A percentile compares a stretch with the other conserved stretches of the same genome.
These are phyloP conservation scores for Aspergillus egyptiacus DNA, from an alignment of 495 filamentous ascomycete genomes.

Conservation along the genomic window DNA sequence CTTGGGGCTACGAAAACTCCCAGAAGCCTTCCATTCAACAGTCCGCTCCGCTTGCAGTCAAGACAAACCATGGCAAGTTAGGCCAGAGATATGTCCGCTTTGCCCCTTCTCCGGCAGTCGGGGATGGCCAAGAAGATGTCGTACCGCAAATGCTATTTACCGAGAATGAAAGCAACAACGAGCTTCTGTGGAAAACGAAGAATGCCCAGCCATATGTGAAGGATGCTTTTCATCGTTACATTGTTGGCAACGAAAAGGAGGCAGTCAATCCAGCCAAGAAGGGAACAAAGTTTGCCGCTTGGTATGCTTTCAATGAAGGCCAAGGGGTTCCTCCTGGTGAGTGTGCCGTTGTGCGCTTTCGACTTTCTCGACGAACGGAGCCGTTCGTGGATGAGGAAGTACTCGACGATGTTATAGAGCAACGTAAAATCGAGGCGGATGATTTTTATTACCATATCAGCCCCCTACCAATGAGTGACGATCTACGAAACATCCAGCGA, in stretches of 20 bases:
- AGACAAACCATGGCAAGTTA: slow-evolving; percentile 67
- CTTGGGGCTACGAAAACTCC: slow-evolving; percentile 71
- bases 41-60: slow-evolving; percentile 56
- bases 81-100: slow-evolving; percentile 80
- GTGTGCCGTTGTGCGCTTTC: slow-evolving; percentile 92
- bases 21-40: slow-evolving; percentile 70
- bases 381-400: slow-evolving; percentile 83
- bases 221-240: slow-evolving; percentile 86
- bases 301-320: slow-evolving; percentile 86
- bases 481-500: slow-evolving; percentile 89
- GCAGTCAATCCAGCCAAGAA: slow-evolving; percentile 73
- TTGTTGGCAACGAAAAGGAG: slow-evolving; percentile 72
- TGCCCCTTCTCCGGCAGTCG: slow-evolving; percentile 83
- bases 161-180: slow-evolving; percentile 88
- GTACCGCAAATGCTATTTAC: slow-evolving; percentile 82
- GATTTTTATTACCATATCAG: slow-evolving; percentile 93
- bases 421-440: slow-evolving; percentile 78
- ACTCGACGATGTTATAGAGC: slow-evolving; percentile 87
- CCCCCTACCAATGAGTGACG: slow-evolving; percentile 89
- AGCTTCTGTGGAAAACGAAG: slow-evolving; percentile 65
- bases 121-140: slow-evolving; percentile 70
- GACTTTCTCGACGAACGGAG: slow-evolving; percentile 65
- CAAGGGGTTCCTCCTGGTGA: slow-evolving; percentile 82
- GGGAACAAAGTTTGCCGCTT: slow-evolving; percentile 86
- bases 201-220: slow-evolving; percentile 85